Evolutionary conservation across 176 grass and related monocot species (phyloP).

Genomic region (Oropetium thomaeum): DNA sequence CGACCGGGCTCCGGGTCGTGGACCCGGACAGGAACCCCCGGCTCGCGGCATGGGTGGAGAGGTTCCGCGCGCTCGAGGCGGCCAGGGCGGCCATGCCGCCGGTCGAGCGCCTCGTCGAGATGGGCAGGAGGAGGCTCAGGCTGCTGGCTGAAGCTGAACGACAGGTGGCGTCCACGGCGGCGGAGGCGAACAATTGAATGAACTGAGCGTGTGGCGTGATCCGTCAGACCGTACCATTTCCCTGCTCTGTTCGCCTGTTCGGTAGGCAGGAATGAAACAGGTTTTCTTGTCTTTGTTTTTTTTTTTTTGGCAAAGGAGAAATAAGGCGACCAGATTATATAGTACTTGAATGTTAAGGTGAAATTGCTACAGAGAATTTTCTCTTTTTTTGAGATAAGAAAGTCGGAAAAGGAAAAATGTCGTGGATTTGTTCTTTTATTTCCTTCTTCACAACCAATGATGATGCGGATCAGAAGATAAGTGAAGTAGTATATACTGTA

Average conservation of each 20-base stretch:
- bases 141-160: not conserved
- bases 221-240: not conserved
- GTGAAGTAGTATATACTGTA: too few relatives aligned
- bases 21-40: conserved; percentile 37
- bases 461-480: too few relatives aligned
- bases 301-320: too few relatives aligned
- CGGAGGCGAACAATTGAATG: not conserved
- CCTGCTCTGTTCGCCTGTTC: not conserved
- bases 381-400: too few relatives aligned
- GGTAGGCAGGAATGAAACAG: too few relatives aligned
- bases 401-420: too few relatives aligned
- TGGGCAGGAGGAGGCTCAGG: conserved; percentile 24
- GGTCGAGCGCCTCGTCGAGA: not conserved
- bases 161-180: not conserved
- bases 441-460: too few relatives aligned
- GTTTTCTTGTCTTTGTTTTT: too few relatives aligned
- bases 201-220: not conserved
- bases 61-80: conserved; percentile 30
- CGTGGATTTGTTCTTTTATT: too few relatives aligned
- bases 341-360: too few relatives aligned
- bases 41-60: conserved; percentile 42
- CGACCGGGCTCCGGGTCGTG: conserved; percentile 14
- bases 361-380: too few relatives aligned
- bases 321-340: too few relatives aligned
- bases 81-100: conserved; percentile 41